Base-by-base conservation (phyloP, 2,329 filamentous ascomycete species). In the Clarireedia paspali region DNA sequence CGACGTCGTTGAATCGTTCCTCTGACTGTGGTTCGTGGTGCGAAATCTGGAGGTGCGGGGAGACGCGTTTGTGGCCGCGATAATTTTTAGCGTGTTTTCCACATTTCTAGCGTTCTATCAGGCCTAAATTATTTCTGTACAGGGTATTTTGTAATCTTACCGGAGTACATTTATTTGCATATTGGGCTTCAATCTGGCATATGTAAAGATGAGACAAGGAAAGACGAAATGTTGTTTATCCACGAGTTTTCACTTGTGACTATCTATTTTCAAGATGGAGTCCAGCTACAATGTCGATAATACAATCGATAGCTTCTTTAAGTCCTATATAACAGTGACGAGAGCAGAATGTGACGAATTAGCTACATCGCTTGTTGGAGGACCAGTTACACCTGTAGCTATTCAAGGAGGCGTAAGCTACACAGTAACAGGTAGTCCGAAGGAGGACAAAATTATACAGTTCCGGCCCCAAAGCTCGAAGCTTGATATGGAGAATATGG, bases 331-430 rank as follows among this genome's bases (percentile, higher is more conserved):
- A 39, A 23, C 30, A 12, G 10, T 23, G 23, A 44, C 36, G 9
- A 14, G 12, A 50, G 17, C 6, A 20, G 14, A 36, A 9, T 26
- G 17, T 23, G 9, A 55, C 23, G 24, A 44, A n/a, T 17, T 38
- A 6, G 27, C 17, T 3, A n/a, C 26, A 24, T 20, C 12, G 34
- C 9, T 42, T 6, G 3, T 12, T 17, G 9, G 17, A 46, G n/a
- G 20, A 38, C 23, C 42, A 44, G 44, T 40, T 30, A 42, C 44
- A 20, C 42, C 42, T 17, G 15, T 38, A 5, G 27, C 50, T 47
- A 53, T 53, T 15, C 50, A 53, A 53, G 50, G 50, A 34, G 38
- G 36, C 50, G 14, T 20, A 24, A 42, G 24, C 49, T 53, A 53
- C 14, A 38, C 23, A 9, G n/a, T 53, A 3, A 3, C 10, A 39